Evolutionary conservation across 257 asterid species (phyloP).

Genomic region (Cordia subcordata): DNA sequence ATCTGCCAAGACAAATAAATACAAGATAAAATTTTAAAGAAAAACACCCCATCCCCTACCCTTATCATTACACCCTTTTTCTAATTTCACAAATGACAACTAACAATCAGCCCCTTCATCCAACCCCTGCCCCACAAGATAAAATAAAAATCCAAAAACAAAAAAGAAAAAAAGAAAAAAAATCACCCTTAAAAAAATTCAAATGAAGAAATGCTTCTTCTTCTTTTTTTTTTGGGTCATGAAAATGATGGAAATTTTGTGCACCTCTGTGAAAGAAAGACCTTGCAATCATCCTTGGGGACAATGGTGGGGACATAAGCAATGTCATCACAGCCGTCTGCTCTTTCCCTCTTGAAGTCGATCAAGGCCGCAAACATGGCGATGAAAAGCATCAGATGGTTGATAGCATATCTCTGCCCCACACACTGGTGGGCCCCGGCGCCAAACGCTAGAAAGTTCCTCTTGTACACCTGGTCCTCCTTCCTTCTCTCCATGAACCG

Average conservation of each 20-base stretch:
- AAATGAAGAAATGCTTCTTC: neutral
- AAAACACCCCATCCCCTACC: too few species aligned
- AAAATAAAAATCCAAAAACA: slow-evolving; percentile 1
- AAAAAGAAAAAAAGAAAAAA: slow-evolving; percentile 8
- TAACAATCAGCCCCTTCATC: too few species aligned
- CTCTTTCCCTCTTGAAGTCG: slow-evolving; percentile 60
- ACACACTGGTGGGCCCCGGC: slow-evolving; percentile 96
- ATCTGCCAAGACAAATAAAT: too few species aligned
- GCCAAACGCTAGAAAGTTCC: slow-evolving; percentile 73
- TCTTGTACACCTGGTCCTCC: slow-evolving; percentile 71
- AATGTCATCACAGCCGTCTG: slow-evolving; percentile 88
- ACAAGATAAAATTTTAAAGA: too few species aligned
- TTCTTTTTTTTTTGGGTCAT: slow-evolving; percentile 28
- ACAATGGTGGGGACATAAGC: slow-evolving; percentile 77
- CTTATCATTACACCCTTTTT: slow-evolving; percentile 9
- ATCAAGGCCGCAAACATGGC: slow-evolving; percentile 56
- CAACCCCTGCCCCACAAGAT: neutral
- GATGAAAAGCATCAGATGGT: slow-evolving; percentile 65
- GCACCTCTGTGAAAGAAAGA: slow-evolving; percentile 51
- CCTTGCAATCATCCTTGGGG: slow-evolving; percentile 85
- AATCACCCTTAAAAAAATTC: neutral
- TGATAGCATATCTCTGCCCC: slow-evolving; percentile 88
- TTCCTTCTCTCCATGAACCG: slow-evolving; percentile 75
- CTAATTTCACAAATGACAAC: neutral
- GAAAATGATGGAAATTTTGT: slow-evolving; percentile 33